phyloP scores from a whole-genome alignment of 2,329 filamentous ascomycete species.

The Cadophora gregata region DNA sequence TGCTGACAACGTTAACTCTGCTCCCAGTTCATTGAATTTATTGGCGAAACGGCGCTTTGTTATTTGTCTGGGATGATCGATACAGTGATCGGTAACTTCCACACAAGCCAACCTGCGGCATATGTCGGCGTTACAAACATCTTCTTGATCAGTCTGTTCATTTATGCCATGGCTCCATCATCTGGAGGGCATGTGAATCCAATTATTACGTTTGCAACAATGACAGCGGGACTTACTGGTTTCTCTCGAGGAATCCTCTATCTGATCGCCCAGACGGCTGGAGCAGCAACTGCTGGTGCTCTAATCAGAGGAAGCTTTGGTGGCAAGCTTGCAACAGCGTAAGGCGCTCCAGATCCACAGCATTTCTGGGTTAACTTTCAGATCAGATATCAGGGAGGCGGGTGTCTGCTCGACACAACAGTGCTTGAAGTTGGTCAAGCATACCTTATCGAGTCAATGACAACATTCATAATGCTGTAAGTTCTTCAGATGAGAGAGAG shows the following conservation, averaged over 20 bases:
- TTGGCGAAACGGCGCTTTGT: slow-evolving; percentile 42
- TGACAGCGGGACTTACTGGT: slow-evolving; percentile 56
- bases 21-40: slow-evolving; percentile 43
- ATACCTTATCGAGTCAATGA: slow-evolving; percentile 56
- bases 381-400: slow-evolving; percentile 42
- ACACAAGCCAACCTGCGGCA: slow-evolving; percentile 39
- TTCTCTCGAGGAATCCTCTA: slow-evolving; percentile 58
- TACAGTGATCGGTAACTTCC: slow-evolving; percentile 42
- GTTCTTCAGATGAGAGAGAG: slow-evolving; percentile 10
- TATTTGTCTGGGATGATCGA: slow-evolving; percentile 45
- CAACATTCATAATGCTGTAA: slow-evolving; percentile 52
- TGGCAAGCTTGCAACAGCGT: slow-evolving; percentile 42
- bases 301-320: slow-evolving; percentile 48
- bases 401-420: slow-evolving; percentile 41
- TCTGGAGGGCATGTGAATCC: slow-evolving; percentile 62
- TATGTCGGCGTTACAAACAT: slow-evolving; percentile 45
- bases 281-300: slow-evolving; percentile 50
- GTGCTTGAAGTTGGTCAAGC: slow-evolving; percentile 48
- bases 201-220: slow-evolving; percentile 58
- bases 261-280: slow-evolving; percentile 53
- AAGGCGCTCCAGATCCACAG: slow-evolving; percentile 36
- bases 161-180: slow-evolving; percentile 54
- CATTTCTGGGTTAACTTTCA: neutral
- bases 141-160: slow-evolving; percentile 53
- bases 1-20: neutral